Conservation (phyloP, 179 eudicot species). For the Beta corolliflora region DNA sequence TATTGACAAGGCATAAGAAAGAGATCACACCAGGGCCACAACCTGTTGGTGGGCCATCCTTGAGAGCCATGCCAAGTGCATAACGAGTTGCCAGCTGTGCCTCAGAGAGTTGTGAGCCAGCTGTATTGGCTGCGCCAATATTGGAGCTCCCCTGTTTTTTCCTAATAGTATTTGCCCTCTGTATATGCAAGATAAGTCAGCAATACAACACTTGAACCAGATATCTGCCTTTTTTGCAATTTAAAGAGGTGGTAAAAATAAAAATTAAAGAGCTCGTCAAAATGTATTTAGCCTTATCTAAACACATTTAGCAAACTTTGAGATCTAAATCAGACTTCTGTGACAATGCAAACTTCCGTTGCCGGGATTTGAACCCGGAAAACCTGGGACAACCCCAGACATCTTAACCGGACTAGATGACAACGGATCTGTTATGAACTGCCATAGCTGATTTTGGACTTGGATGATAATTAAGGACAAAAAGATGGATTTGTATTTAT, state of each 20-base stretch:
- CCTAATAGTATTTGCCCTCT: constrained; percentile 77
- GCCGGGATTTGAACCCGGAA: constrained; percentile 59
- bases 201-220: constrained; percentile 10
- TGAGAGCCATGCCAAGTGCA: constrained; percentile 64
- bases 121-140: constrained; percentile 32
- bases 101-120: constrained; percentile 51
- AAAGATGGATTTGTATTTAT: too few relatives aligned
- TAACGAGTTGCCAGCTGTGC: constrained; percentile 58
- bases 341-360: constrained; percentile 30
- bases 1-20: constrained; percentile 11
- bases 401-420: constrained; percentile 48
- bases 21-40: constrained; percentile 31
- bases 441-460: too few relatives aligned
- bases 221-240: not conserved
- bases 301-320: not conserved
- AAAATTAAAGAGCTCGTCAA: not conserved
- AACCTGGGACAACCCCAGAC: constrained; percentile 51
- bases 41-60: constrained; percentile 42
- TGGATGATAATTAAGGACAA: too few relatives aligned
- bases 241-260: not conserved
- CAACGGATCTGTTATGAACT: constrained; percentile 34
- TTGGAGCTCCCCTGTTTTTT: constrained; percentile 45
- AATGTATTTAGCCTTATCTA: not conserved
- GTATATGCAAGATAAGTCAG: constrained; percentile 34
- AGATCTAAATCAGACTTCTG: not conserved